These are phyloP conservation scores for Diaporthe sp. DNA, from an alignment of 2,329 filamentous ascomycete genomes.

Conservation along the genomic window DNA sequence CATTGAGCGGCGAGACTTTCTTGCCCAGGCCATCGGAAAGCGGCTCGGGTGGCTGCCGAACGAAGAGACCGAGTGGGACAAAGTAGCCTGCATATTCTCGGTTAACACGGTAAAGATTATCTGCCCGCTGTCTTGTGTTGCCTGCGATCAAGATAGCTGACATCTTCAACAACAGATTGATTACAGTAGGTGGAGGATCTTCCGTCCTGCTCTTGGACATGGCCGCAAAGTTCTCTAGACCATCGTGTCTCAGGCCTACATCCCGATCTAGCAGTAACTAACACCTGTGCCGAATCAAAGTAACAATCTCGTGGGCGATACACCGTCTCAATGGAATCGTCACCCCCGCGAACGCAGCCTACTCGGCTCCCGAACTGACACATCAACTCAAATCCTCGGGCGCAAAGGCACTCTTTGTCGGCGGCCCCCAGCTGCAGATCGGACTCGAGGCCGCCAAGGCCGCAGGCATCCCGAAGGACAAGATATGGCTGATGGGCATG, in stretches of 20 bases:
- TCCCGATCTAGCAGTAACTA: background rate
- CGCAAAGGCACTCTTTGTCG: constrained; percentile 80
- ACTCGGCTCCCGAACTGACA: constrained; percentile 77
- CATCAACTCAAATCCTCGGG: constrained; percentile 80
- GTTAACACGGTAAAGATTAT: constrained; percentile 77
- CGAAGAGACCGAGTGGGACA: constrained; percentile 83
- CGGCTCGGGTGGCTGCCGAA: constrained; percentile 80
- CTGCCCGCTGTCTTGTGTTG: background rate
- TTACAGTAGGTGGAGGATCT: background rate
- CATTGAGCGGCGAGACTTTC: constrained; percentile 73
- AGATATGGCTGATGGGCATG: constrained; percentile 78
- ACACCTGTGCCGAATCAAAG: constrained; percentile 43
- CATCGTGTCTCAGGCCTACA: background rate
- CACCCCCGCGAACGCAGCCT: constrained; percentile 82
- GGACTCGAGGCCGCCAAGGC: constrained; percentile 75
- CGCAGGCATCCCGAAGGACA: constrained; percentile 72
- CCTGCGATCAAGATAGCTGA: background rate
- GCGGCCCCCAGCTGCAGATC: constrained; percentile 73
- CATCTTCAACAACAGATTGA: constrained; percentile 27
- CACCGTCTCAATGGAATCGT: constrained; percentile 82
- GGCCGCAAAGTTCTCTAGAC: background rate
- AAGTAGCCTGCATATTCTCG: constrained; percentile 83
- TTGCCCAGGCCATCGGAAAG: constrained; percentile 78
- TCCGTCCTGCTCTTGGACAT: no score
- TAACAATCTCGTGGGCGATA: constrained; percentile 80